These are phyloP conservation scores for Falciphora oryzae DNA, from an alignment of 2,329 filamentous ascomycete genomes.

Conservation along the genomic window DNA sequence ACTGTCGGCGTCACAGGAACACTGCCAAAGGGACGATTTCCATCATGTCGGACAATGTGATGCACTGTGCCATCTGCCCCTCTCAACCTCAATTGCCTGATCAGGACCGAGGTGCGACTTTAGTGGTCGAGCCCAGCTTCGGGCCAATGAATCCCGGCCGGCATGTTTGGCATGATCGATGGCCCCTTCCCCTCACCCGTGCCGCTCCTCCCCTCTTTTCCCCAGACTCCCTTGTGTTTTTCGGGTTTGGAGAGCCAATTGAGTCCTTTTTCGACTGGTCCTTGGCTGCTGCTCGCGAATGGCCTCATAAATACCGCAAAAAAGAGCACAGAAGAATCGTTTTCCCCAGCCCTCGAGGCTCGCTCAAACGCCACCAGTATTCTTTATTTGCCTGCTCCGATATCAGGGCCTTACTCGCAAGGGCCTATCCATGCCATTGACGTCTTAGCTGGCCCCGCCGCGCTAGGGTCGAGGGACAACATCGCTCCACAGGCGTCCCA, in stretches of 20 bases:
- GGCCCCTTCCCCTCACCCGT: background rate
- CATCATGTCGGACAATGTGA: too few relatives aligned
- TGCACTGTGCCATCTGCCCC: too few relatives aligned
- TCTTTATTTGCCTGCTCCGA: background rate
- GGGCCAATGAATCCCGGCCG: background rate
- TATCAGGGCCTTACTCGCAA: background rate
- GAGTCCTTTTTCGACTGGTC: too few relatives aligned
- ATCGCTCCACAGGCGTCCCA: background rate
- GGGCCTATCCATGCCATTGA: background rate
- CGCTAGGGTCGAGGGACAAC: background rate
- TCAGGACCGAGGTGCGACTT: background rate
- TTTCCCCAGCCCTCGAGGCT: too few relatives aligned
- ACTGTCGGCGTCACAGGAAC: background rate
- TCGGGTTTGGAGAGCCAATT: background rate
- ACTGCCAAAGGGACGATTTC: background rate
- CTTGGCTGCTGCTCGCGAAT: background rate
- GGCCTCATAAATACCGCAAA: conserved; percentile 1
- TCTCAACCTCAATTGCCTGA: background rate
- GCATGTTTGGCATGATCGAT: background rate
- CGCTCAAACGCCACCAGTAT: too few relatives aligned
- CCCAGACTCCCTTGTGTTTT: background rate
- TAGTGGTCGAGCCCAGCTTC: too few relatives aligned
- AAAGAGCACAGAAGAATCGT: background rate
- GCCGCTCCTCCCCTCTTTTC: background rate
- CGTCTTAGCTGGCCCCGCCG: background rate